These are phyloP conservation scores for Oryza longistaminata DNA, from an alignment of 176 grass and related monocot species.

Conservation along the genomic window DNA sequence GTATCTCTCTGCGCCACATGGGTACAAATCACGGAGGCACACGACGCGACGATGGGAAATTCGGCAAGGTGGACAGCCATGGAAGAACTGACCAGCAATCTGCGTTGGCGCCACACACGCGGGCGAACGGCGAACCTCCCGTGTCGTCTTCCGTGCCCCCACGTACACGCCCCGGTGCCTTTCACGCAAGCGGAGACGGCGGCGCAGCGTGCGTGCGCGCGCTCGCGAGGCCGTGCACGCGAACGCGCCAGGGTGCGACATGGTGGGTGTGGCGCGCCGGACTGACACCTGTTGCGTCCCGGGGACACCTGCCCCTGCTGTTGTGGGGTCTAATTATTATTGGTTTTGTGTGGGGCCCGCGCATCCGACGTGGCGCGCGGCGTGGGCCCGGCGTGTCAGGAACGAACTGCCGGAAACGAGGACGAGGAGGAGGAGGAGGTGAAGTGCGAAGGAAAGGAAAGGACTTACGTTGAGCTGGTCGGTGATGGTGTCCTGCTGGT, in stretches of 20 bases:
- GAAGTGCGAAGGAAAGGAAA: neutral
- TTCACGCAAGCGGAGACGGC: constrained; percentile 10
- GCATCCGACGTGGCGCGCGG: too few species aligned
- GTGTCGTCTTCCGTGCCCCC: too few species aligned
- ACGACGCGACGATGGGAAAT: too few species aligned
- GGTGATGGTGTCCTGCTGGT: constrained; percentile 90
- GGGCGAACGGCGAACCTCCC: too few species aligned
- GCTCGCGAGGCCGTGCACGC: constrained; percentile 26
- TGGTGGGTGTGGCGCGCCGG: neutral
- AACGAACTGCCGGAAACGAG: too few species aligned
- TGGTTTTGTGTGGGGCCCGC: too few species aligned
- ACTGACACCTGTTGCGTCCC: neutral
- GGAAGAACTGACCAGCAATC: neutral
- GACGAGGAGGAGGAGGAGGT: too few species aligned
- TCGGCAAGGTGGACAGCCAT: neutral
- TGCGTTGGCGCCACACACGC: neutral
- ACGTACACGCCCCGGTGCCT: neutral
- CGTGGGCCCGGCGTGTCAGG: too few species aligned
- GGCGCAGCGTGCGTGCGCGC: neutral
- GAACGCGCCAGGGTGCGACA: neutral
- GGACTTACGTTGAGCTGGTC: constrained; percentile 78
- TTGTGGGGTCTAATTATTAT: too few species aligned
- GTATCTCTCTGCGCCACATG: neutral
- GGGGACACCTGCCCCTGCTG: neutral
- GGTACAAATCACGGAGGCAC: neutral